These are phyloP conservation scores for Fusarium sp. DNA, from an alignment of 2,329 filamentous ascomycete species.

Conservation along the genomic window DNA sequence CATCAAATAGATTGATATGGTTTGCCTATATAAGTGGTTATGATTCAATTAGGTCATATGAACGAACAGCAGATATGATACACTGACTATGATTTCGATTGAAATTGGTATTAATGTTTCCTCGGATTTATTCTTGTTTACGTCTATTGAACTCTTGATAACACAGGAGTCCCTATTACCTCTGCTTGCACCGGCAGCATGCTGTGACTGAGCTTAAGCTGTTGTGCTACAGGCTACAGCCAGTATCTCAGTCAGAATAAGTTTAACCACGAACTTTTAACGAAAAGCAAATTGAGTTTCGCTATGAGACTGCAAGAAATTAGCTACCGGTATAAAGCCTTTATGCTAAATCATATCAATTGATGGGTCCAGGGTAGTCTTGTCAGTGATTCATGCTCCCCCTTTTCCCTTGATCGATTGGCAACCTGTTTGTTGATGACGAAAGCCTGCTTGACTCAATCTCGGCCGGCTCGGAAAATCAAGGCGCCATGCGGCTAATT, in stretches of 20 bases:
- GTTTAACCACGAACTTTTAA: neutral
- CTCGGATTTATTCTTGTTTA: neutral
- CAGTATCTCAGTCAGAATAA: neutral
- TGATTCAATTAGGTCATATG: neutral
- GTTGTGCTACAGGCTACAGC: neutral
- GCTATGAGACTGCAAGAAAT: neutral
- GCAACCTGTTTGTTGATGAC: conserved; percentile 25
- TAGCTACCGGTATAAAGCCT: neutral
- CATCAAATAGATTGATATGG: neutral
- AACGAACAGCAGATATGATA: neutral
- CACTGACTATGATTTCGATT: neutral
- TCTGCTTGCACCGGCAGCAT: neutral
- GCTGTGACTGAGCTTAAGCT: neutral
- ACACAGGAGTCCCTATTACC: neutral
- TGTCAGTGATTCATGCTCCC: conserved; percentile 3
- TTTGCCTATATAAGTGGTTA: neutral
- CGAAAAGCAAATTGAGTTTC: neutral
- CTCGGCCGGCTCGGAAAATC: conserved; percentile 37
- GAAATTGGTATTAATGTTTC: neutral
- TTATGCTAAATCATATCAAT: neutral
- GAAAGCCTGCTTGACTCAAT: conserved; percentile 30
- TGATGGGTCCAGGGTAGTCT: neutral
- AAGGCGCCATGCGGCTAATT: neutral
- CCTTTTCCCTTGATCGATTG: conserved; percentile 32
- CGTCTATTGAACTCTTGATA: neutral